Evolutionary conservation across 306 rosid genomes (phyloP), one percentile per base, ranked within the genome.

Genomic region (Cercis canadensis): DNA sequence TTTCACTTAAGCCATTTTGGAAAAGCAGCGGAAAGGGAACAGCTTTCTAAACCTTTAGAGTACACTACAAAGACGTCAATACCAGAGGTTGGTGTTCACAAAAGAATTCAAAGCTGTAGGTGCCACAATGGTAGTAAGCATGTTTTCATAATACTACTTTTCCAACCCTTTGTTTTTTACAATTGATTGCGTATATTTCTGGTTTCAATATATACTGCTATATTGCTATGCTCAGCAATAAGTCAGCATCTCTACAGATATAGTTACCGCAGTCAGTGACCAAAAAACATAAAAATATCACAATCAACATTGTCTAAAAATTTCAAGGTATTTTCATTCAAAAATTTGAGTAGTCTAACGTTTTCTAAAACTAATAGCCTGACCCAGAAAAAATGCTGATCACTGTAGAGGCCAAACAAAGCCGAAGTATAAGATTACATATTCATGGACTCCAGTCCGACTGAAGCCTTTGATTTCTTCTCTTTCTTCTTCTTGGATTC

Each of bases 401-500:
- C 63, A 52, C 10, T 49, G 33, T 12, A 41, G 82, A 29, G 21
- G 29, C 43, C n/a, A n/a, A n/a, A n/a, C n/a, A n/a, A n/a, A n/a
- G n/a, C n/a, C 24, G 6, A 11, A 17, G 10, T 6, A 18, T 61
- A 8, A 40, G 41, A 53, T 77, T 75, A 90, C 80, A 83, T 65
- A 47, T 82, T 86, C 97, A 87, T 90, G 60, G 87, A 76, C 77
- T 80, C 66, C 53, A 71, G 43, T 63, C 75, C 83, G 24, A 75
- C 45, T 29, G 65, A 57, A 66, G 82, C 84, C 84, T 82, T 79
- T 7, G 70, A 78, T 70, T 78, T 93, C 61, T 87, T 88, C 76
- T 62, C 73, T 55, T 85, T 88, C 62, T 55, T 81, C 81, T 85
- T 90, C 77, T 37, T 80, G 65, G 95, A 86, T 65, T 91, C 92